phyloP scores from a whole-genome alignment of 176 grass and related monocot genomes.

The Musa beccarii region DNA sequence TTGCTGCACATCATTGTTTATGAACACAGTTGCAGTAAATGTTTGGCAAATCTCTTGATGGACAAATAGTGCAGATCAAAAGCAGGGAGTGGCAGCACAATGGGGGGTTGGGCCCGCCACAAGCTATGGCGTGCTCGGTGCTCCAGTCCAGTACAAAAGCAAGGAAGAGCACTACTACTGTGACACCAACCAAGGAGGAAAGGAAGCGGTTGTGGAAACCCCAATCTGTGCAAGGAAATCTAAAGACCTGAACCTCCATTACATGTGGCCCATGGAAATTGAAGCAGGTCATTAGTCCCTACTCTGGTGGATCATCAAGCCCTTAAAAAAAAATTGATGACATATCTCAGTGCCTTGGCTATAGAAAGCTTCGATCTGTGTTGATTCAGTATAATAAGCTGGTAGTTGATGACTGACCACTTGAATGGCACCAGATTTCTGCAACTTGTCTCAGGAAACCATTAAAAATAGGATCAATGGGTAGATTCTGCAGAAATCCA shows the following conservation, averaged over 20 bases:
- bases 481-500: not conserved
- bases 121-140: not conserved
- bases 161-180: not conserved
- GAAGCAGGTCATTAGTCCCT: not conserved
- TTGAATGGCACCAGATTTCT: not conserved
- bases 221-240: no score
- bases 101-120: not conserved
- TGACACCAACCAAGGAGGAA: not conserved
- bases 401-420: not conserved
- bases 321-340: no score
- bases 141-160: not conserved
- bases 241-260: not conserved
- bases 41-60: not conserved
- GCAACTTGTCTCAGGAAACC: not conserved
- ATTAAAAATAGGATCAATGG: no score
- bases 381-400: no score
- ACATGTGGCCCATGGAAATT: not conserved
- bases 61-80: not conserved
- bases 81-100: not conserved
- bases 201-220: no score
- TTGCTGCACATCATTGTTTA: not conserved
- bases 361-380: no score
- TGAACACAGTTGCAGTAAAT: not conserved
- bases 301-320: no score
- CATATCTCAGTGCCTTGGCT: no score